Conservation (phyloP, 2,329 filamentous ascomycete species). For the Ophioceras dolichostomum region DNA sequence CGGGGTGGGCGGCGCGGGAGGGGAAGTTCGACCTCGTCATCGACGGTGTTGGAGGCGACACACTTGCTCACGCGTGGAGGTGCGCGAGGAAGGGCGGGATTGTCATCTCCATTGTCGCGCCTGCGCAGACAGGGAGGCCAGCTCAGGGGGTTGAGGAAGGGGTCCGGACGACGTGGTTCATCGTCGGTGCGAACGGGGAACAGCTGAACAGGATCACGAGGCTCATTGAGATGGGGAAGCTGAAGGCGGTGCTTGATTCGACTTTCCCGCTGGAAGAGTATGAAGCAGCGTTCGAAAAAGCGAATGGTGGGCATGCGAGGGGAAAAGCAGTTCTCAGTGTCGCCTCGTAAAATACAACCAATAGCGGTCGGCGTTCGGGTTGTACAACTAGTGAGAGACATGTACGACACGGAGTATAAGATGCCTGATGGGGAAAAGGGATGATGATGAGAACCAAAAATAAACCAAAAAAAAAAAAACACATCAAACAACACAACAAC, state of each 20-base stretch:
- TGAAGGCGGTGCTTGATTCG: slow-evolving; percentile 6
- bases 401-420: no score
- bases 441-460: no score
- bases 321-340: slow-evolving; percentile 9
- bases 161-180: slow-evolving; percentile 6
- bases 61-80: slow-evolving; percentile 7
- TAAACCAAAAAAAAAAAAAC: no score
- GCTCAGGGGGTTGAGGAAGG: slow-evolving; percentile 7
- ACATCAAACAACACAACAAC: background rate
- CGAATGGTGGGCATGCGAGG: slow-evolving; percentile 5
- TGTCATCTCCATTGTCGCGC: slow-evolving; percentile 9
- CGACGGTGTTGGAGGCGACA: slow-evolving; percentile 10
- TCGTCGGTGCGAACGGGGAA: slow-evolving; percentile 5
- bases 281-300: slow-evolving; percentile 7
- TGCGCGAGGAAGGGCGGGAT: slow-evolving; percentile 6
- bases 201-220: slow-evolving; percentile 9
- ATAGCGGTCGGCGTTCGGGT: no score
- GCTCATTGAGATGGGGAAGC: slow-evolving; percentile 6
- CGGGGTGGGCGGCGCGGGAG: slow-evolving; percentile 1
- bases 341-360: no score
- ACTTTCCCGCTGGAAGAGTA: slow-evolving; percentile 8
- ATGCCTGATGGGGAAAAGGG: no score
- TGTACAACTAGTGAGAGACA: no score
- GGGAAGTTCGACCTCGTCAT: slow-evolving; percentile 9
- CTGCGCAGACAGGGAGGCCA: slow-evolving; percentile 5